Conservation (phyloP, 2,329 filamentous ascomycete species). For the Talaromyces verruculosus region DNA sequence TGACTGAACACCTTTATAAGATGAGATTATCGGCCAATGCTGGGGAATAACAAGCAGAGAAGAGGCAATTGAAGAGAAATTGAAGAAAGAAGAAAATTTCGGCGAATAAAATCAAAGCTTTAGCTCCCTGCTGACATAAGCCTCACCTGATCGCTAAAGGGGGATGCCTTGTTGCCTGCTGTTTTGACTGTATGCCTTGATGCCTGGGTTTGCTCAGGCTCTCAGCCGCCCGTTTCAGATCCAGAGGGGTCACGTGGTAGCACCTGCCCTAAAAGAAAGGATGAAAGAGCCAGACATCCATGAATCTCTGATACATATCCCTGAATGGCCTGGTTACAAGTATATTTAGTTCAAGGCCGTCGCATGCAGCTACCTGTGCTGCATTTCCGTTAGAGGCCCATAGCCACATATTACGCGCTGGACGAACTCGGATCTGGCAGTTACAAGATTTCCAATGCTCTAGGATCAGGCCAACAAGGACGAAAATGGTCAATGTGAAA, state of each 20-base stretch:
- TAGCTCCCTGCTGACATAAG: not conserved
- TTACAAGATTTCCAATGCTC: not conserved
- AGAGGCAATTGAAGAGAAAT: not conserved
- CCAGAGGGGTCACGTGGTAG: not conserved
- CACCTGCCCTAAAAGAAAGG: not conserved
- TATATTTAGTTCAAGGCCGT: not conserved
- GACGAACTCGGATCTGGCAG: not conserved
- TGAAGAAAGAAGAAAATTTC: constrained; percentile 5
- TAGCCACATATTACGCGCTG: not conserved
- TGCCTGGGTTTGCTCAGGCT: too few relatives aligned
- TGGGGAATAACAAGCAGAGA: not conserved
- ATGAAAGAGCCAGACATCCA: not conserved
- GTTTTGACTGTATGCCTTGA: not conserved
- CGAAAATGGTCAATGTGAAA: not conserved
- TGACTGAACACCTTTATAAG: not conserved
- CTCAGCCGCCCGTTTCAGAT: not conserved
- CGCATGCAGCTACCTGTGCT: not conserved
- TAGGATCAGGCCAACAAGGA: not conserved
- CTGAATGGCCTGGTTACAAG: not conserved
- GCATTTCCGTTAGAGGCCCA: not conserved
- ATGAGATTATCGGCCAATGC: not conserved
- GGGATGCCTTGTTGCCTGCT: not conserved
- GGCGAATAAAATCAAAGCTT: constrained; percentile 13
- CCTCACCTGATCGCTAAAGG: not conserved
- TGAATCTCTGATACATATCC: not conserved